phyloP scores from a whole-genome alignment of 2,329 filamentous ascomycete species.

The Raffaelea albimanens region DNA sequence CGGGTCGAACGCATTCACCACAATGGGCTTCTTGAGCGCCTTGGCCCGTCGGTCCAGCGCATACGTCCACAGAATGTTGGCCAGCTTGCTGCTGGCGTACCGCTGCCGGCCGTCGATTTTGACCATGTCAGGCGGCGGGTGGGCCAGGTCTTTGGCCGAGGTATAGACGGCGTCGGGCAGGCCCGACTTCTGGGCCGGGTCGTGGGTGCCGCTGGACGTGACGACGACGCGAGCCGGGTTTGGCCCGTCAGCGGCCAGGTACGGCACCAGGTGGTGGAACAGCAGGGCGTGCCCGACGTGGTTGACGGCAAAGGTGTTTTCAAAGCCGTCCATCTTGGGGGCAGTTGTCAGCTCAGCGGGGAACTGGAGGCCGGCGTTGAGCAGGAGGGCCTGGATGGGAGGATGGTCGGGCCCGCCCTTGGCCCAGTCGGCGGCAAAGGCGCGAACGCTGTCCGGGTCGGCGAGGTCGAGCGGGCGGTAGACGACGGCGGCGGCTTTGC shows the following conservation, averaged over 20 bases:
- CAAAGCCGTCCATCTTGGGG: conserved; percentile 27
- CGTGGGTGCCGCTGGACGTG: conserved; percentile 35
- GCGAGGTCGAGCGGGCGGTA: conserved; percentile 4
- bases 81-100: conserved; percentile 9
- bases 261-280: conserved; percentile 33
- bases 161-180: conserved; percentile 26
- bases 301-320: conserved; percentile 37
- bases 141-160: conserved; percentile 5
- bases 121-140: conserved; percentile 4
- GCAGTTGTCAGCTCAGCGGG: conserved; percentile 1
- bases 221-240: conserved; percentile 30
- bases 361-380: conserved; percentile 7
- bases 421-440: conserved; percentile 2
- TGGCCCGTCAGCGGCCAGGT: conserved; percentile 21
- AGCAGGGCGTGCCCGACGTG: conserved; percentile 33
- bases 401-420: not conserved
- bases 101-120: conserved; percentile 5
- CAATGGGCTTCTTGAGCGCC: conserved; percentile 1
- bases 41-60: conserved; percentile 24
- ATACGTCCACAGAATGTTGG: conserved; percentile 31
- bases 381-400: conserved; percentile 1
- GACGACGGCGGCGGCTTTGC: conserved; percentile 1
- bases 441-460: conserved; percentile 3
- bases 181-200: conserved; percentile 31
- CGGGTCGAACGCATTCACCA: conserved; percentile 2